A percentile compares a stretch with the other conserved stretches of the same genome.
These are phyloP conservation scores for Coniochaeta prunicola DNA, from an alignment of 2,329 filamentous ascomycete genomes.

Conservation along the genomic window DNA sequence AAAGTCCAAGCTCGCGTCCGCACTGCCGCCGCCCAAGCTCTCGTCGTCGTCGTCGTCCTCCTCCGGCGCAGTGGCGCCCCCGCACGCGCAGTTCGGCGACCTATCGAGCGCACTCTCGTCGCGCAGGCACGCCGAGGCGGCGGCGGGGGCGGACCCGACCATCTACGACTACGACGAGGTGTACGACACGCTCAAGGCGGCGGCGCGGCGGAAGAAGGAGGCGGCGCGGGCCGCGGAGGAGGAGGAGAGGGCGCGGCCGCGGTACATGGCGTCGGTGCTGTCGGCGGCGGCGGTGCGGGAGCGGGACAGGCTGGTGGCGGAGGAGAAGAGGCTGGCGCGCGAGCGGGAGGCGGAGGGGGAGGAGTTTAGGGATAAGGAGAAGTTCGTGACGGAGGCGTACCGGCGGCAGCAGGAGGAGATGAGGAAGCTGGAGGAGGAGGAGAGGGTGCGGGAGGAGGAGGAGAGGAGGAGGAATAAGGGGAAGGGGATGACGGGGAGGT, in stretches of 20 bases:
- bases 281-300: constrained; percentile 70
- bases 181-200: constrained; percentile 68
- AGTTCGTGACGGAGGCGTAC: constrained; percentile 79
- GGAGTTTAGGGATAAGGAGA: constrained; percentile 74
- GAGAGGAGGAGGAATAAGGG: constrained; percentile 57
- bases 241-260: constrained; percentile 56
- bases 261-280: constrained; percentile 71
- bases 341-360: constrained; percentile 77
- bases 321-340: constrained; percentile 71
- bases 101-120: constrained; percentile 59
- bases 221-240: constrained; percentile 41
- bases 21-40: constrained; percentile 12
- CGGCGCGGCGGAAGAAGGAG: constrained; percentile 43
- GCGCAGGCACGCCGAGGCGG: constrained; percentile 56
- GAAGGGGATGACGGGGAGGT: constrained; percentile 72
- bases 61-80: constrained; percentile 20
- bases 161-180: constrained; percentile 84
- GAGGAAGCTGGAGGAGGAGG: constrained; percentile 61
- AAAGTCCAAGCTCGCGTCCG: constrained; percentile 19
- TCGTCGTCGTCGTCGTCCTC: no score
- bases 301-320: constrained; percentile 68
- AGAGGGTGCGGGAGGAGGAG: constrained; percentile 56
- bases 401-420: constrained; percentile 76
- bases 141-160: constrained; percentile 60
- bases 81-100: constrained; percentile 49